Evolutionary conservation across 2,329 filamentous ascomycete species (phyloP), one percentile per base, ranked within the genome.

Genomic region (Cordyceps cicadae): DNA sequence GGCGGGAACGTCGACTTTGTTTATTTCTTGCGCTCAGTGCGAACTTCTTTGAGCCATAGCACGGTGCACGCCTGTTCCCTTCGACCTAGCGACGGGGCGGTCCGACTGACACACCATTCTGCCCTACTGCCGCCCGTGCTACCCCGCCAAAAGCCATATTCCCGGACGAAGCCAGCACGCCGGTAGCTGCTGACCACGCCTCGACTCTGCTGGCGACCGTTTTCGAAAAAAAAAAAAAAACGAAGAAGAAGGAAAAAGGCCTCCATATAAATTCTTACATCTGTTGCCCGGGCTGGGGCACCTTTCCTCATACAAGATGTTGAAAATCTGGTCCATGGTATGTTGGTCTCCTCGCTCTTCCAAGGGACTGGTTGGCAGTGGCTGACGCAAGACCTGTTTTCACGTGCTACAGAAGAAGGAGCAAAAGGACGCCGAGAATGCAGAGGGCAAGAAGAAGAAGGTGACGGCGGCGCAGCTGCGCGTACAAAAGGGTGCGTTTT

Each of bases 251-350:
- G 24, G 24, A 24, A 24, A 24, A 24, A 24, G 24, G 24, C 24
- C 7, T 29, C 29, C 29, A 29, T 29, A 29, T 29, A 5, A 6
- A 29, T 29, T 7, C 17, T 11, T 4, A 29, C n/a, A 3, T 3
- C 9, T 54, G 62, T 57, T 56, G 34, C 62, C 51, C 50, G 57
- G 54, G 58, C 62, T 63, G 65, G 69, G 66, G 51, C 37, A 41
- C 26, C 39, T 14, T 46, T 24, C 26, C 7, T 12, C 46, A 32
- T 55, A 48, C 78, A 92, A 80, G 72, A 97, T 97, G 94, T 83
- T 97, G 82, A 97, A 97, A 81, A 97, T 97, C 81, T 97, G 93
- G 94, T 96, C 92, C 70, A 96, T 97, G 93, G 92, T 95, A 80
- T 70, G 32, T 17, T 53, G 43, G 32, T 5, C 24, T n/a, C 32